Evolutionary conservation across 805 yeast species (phyloP).

Genomic region (Saccharomycopsis sp.): DNA sequence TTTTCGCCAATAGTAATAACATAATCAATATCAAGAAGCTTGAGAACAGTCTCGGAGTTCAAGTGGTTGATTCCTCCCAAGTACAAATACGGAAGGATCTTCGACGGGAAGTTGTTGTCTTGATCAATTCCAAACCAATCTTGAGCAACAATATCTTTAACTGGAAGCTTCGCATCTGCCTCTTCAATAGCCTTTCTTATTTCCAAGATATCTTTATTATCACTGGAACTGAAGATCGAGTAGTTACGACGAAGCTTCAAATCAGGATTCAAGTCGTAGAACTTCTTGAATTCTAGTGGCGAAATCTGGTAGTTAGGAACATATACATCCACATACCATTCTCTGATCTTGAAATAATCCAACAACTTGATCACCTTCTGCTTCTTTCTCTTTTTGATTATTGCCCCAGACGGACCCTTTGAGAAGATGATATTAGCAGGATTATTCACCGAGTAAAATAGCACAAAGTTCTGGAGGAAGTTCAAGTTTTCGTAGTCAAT

Average conservation of each 20-base stretch:
- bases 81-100: constrained; percentile 76
- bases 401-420: not conserved
- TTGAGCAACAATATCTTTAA: constrained; percentile 9
- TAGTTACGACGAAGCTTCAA: constrained; percentile 4
- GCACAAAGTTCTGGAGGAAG: constrained; percentile 57
- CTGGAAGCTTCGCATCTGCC: not conserved
- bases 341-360: constrained; percentile 8
- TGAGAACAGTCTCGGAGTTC: constrained; percentile 55
- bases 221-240: constrained; percentile 3
- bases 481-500: constrained; percentile 64
- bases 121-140: constrained; percentile 29
- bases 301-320: constrained; percentile 9
- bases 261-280: constrained; percentile 5
- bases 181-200: not conserved
- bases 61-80: constrained; percentile 86
- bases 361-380: constrained; percentile 1
- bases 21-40: constrained; percentile 60
- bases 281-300: constrained; percentile 13
- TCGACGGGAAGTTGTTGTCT: constrained; percentile 73
- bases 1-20: constrained; percentile 85
- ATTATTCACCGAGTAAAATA: constrained; percentile 52
- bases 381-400: not conserved
- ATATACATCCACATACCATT: constrained; percentile 18
- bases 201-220: not conserved
- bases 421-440: constrained; percentile 4